phyloP scores from a whole-genome alignment of 306 rosid species.

The Glycine latifolia region DNA sequence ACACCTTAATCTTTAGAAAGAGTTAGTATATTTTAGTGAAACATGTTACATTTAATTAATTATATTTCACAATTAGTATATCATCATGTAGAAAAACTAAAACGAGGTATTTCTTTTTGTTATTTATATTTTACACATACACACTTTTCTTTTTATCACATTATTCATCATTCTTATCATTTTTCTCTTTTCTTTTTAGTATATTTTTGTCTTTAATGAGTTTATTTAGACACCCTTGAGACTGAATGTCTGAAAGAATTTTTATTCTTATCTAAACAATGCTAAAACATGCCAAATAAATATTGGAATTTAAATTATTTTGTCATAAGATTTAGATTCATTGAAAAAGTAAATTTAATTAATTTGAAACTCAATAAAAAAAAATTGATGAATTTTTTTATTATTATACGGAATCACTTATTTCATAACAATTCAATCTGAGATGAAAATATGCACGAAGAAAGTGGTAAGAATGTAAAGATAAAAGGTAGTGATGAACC shows the following conservation, averaged over 20 bases:
- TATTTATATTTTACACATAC: neutral
- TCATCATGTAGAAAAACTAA: neutral
- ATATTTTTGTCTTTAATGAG: neutral
- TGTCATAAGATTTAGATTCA: too few species aligned
- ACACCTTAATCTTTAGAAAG: neutral
- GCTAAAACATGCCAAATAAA: neutral
- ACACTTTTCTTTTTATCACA: neutral
- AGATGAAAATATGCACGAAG: too few species aligned
- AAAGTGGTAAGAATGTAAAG: neutral
- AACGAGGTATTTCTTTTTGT: neutral
- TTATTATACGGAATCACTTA: too few species aligned
- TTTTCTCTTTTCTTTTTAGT: neutral
- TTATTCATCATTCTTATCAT: neutral
- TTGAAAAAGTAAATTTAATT: too few species aligned
- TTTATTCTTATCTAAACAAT: neutral
- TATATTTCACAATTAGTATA: neutral
- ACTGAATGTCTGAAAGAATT: neutral
- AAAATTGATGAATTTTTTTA: too few species aligned
- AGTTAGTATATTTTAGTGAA: neutral
- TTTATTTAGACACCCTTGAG: neutral
- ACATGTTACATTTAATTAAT: neutral
- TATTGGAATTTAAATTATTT: neutral
- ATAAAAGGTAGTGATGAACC: neutral
- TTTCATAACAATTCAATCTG: too few species aligned
- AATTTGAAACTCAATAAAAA: too few species aligned